Evolutionary conservation across 352 stramenopile genomes (phyloP).

Genomic region (Globisporangium middletonii): DNA sequence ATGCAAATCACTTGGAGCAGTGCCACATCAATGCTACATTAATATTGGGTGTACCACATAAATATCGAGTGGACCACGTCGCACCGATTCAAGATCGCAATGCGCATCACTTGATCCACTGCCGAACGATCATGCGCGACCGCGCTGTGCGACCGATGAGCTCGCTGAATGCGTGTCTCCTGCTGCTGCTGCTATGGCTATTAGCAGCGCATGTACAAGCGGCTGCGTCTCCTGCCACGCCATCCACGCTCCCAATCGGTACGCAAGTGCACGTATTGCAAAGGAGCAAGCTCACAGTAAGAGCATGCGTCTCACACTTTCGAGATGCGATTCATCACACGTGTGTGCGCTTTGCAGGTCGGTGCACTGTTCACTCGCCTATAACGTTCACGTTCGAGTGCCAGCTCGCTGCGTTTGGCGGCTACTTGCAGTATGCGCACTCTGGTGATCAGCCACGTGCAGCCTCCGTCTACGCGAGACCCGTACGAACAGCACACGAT

Average conservation of each 20-base stretch:
- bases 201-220: not conserved
- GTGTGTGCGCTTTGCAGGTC: not conserved
- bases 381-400: conserved; percentile 10
- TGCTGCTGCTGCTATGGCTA: not conserved
- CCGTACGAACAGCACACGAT: conserved; percentile 15
- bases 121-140: not conserved
- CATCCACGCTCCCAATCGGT: conserved; percentile 1
- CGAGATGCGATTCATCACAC: not conserved
- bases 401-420: conserved; percentile 28
- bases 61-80: conserved; percentile 1
- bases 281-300: too few species aligned
- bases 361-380: not conserved
- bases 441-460: not conserved
- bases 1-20: too few species aligned
- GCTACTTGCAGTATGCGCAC: conserved; percentile 13
- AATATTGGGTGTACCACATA: not conserved
- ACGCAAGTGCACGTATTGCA: too few species aligned
- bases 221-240: not conserved
- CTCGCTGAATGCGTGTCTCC: not conserved
- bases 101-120: not conserved
- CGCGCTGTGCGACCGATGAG: not conserved
- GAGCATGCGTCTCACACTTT: too few species aligned
- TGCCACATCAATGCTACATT: too few species aligned
- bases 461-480: not conserved
- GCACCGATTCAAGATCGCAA: not conserved